Evolutionary conservation across 2,329 filamentous ascomycete genomes (phyloP).

Genomic region (Nigrospora osmanthi): DNA sequence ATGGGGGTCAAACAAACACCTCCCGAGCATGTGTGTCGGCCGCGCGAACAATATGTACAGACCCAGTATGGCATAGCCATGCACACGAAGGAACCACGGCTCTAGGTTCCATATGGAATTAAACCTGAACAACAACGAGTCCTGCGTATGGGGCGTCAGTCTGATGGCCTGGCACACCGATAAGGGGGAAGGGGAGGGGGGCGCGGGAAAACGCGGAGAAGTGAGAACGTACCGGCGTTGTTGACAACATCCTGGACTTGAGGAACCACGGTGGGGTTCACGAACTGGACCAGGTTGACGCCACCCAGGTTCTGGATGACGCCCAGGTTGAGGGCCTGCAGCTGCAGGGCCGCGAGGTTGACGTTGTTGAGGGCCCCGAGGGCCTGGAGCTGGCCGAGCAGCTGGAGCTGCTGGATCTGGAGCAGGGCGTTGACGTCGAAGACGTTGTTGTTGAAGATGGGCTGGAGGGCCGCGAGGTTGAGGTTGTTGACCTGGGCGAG

Average conservation of each 20-base stretch:
- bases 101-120: too few relatives aligned
- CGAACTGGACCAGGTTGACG: constrained; percentile 23
- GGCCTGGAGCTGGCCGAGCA: constrained; percentile 25
- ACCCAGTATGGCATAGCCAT: too few relatives aligned
- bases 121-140: too few relatives aligned
- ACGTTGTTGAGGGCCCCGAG: constrained; percentile 36
- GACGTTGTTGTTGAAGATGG: constrained; percentile 35
- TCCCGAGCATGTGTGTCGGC: too few relatives aligned
- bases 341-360: constrained; percentile 34
- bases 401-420: constrained; percentile 24
- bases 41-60: too few relatives aligned
- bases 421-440: constrained; percentile 39
- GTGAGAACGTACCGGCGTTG: constrained; percentile 10
- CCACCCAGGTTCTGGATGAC: constrained; percentile 25
- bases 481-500: constrained; percentile 30
- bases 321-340: constrained; percentile 31
- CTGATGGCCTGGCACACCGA: too few relatives aligned
- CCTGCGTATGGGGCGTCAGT: too few relatives aligned
- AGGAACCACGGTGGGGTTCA: constrained; percentile 16
- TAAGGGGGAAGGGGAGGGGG: neutral
- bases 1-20: too few relatives aligned
- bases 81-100: too few relatives aligned
- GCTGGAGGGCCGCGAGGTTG: constrained; percentile 23
- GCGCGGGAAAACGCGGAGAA: too few relatives aligned
- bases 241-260: constrained; percentile 24